These are phyloP conservation scores for Hylodesmum podocarpum DNA, from an alignment of 306 rosid species.

Conservation along the genomic window DNA sequence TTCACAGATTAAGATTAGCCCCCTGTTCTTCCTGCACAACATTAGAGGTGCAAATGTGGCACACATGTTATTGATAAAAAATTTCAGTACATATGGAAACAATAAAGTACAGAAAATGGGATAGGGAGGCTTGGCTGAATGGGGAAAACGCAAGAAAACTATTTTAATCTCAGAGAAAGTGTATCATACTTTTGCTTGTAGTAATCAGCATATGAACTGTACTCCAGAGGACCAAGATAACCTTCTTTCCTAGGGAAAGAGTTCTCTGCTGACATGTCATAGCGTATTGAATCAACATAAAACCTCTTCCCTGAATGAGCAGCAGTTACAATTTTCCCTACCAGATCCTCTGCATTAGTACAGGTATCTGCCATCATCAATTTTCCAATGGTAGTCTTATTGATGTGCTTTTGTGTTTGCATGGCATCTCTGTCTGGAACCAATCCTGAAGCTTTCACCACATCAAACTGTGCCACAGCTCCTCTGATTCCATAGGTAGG, in stretches of 20 bases:
- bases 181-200: slow-evolving; percentile 89
- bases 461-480: slow-evolving; percentile 97
- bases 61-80: slow-evolving; percentile 36
- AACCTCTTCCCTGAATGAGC: slow-evolving; percentile 99
- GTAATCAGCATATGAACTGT: slow-evolving; percentile 97
- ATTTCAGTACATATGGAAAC: neutral
- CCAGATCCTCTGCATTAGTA: slow-evolving; percentile 67
- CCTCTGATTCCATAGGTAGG: slow-evolving; percentile 99
- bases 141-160: slow-evolving; percentile 15
- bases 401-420: slow-evolving; percentile 45
- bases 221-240: slow-evolving; percentile 98
- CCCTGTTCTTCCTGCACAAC: slow-evolving; percentile 66
- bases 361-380: slow-evolving; percentile 89
- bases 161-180: slow-evolving; percentile 33
- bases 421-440: slow-evolving; percentile 63
- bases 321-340: slow-evolving; percentile 92
- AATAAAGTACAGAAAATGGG: slow-evolving; percentile 5
- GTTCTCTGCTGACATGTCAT: slow-evolving; percentile 89
- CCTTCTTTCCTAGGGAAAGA: slow-evolving; percentile 98
- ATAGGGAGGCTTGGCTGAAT: slow-evolving; percentile 16
- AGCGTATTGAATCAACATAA: slow-evolving; percentile 90
- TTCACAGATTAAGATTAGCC: slow-evolving; percentile 64
- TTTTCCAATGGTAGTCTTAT: slow-evolving; percentile 51
- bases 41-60: slow-evolving; percentile 52
- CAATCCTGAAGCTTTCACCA: slow-evolving; percentile 94